phyloP scores from a whole-genome alignment of 2,329 filamentous ascomycete species.

The Cladosporium sp. region DNA sequence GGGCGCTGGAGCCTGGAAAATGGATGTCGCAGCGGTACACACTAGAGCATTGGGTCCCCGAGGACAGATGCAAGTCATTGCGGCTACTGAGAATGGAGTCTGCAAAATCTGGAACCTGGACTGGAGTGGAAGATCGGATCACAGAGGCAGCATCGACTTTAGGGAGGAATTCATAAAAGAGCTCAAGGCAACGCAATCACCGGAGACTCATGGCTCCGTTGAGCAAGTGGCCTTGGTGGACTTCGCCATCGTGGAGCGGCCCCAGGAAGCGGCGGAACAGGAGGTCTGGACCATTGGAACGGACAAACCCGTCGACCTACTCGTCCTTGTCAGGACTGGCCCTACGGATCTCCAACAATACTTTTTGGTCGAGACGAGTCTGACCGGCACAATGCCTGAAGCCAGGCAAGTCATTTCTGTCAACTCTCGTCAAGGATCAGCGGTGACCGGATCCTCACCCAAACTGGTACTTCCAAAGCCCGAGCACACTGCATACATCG shows the following conservation, averaged over 20 bases:
- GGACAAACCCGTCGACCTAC: slow-evolving; percentile 24
- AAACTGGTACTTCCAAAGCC: slow-evolving; percentile 74
- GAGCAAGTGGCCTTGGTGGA: slow-evolving; percentile 57
- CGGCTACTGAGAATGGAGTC: slow-evolving; percentile 71
- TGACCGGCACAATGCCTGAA: slow-evolving; percentile 51
- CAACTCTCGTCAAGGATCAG: slow-evolving; percentile 1
- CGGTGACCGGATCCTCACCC: slow-evolving; percentile 36
- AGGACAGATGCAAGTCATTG: slow-evolving; percentile 79
- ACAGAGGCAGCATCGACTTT: slow-evolving; percentile 68
- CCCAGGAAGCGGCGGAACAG: slow-evolving; percentile 21
- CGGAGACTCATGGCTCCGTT: slow-evolving; percentile 38
- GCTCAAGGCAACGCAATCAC: slow-evolving; percentile 52
- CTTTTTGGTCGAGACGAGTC: slow-evolving; percentile 66
- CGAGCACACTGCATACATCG: slow-evolving; percentile 73
- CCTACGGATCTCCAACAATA: slow-evolving; percentile 53
- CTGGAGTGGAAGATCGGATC: slow-evolving; percentile 76
- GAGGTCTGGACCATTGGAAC: slow-evolving; percentile 22
- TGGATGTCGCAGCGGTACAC: slow-evolving; percentile 75
- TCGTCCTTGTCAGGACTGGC: slow-evolving; percentile 27
- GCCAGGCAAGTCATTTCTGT: slow-evolving; percentile 47
- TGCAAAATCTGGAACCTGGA: slow-evolving; percentile 86
- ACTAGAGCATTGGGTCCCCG: slow-evolving; percentile 67
- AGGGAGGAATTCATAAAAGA: slow-evolving; percentile 60
- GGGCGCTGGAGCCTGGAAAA: slow-evolving; percentile 64
- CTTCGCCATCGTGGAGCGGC: slow-evolving; percentile 60